Base-by-base conservation (phyloP, 1,284 basidiomycete genomes). In the Meripilus lineatus region DNA sequence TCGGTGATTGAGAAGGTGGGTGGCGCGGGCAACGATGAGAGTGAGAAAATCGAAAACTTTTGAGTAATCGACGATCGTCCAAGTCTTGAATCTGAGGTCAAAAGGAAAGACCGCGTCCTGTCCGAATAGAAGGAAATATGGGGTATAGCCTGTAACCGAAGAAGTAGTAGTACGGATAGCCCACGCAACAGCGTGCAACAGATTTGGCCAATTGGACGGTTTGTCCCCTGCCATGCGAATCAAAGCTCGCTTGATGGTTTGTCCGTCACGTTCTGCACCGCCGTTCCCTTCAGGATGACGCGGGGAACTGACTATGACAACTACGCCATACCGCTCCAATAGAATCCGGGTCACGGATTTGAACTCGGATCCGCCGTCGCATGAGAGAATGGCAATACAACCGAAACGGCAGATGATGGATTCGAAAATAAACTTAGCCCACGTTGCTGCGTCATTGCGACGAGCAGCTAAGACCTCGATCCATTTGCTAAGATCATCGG, bases 201-300 rank as follows among this genome's bases (percentile, higher is more conserved):
- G 56, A 1, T 40, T 38, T 0, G 56, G 60, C 62, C 61, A 65
- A 8, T 35, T 7, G 2, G 7, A 2, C 2, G 36, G 3, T 39
- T 58, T 18, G 20, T 58, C 50, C 0, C 56, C 55, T 15, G 55
- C 55, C 3, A 48, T 33, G 22, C 57, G 57, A 26, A 58, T 42
- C 1, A 68, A 22, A 0, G 53, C 52, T 7, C 56, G 43, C 0
- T 50, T 46, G 0, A 67, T 35, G 0, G 56, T 54, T 20, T 58
- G 50, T 35, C 66, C 61, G 7, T 49, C 38, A 1, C 58, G 49
- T 48, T 69, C 65, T 0, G 59, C 53, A 0, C 55, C 44, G 0
- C 54, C 65, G 38, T 67, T 67, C 3, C 62, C 63, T 49, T 66
- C 41, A 0, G 59, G 62, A 40, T 67, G 58, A 40, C 65, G 67